Percentiles rank a stretch among this genome's conserved stretches.
Evolutionary conservation across 257 asterid genomes (phyloP).

Genomic region (Datura wrightii): DNA sequence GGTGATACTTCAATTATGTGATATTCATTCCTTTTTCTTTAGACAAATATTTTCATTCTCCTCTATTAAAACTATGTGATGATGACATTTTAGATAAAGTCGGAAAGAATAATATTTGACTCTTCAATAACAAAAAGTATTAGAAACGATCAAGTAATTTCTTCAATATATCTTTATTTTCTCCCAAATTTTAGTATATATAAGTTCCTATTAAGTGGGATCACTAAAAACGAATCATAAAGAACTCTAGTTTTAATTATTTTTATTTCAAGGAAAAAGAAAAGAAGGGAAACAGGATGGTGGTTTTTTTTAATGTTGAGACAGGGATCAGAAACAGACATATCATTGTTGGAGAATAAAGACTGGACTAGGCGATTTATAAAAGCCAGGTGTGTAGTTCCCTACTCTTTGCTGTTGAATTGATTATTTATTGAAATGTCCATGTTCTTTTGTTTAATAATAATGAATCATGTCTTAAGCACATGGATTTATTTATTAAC

Average conservation of each 20-base stretch:
- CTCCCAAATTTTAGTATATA: background rate
- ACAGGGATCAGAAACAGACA: conserved; percentile 32
- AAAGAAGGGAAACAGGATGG: background rate
- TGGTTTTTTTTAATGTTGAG: background rate
- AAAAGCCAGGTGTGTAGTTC: conserved; percentile 6
- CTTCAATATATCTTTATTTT: background rate
- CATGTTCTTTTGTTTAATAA: background rate
- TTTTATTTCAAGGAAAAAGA: background rate
- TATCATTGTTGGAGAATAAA: conserved; percentile 33
- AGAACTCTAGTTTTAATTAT: background rate
- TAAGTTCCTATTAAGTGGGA: background rate
- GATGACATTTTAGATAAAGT: background rate
- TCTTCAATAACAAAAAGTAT: background rate
- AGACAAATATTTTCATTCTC: background rate
- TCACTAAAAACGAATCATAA: background rate
- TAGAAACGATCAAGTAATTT: background rate
- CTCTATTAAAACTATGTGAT: background rate
- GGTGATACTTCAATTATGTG: background rate
- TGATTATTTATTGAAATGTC: background rate
- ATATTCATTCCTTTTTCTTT: background rate
- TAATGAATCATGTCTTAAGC: background rate
- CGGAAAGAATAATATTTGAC: background rate
- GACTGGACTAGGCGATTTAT: background rate
- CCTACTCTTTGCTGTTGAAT: conserved; percentile 12
- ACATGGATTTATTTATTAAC: background rate